A percentile compares a stretch with the other conserved stretches of the same genome.
Evolutionary conservation across 768 basidiomycete genomes (phyloP).

Genomic region (Lactifluus subvellereus): DNA sequence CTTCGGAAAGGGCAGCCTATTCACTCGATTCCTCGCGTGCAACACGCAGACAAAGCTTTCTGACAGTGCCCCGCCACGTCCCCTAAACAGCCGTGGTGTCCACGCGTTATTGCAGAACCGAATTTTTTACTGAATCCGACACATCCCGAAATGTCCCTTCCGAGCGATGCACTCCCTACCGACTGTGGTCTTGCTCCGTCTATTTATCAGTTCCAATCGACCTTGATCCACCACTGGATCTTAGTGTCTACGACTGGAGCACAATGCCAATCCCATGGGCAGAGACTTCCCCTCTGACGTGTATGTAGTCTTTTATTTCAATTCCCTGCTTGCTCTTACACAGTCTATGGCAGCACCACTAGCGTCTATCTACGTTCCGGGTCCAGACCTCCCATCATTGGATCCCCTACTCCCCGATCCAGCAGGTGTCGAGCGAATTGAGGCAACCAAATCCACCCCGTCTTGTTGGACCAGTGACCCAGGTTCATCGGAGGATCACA

Average conservation of each 20-base stretch:
- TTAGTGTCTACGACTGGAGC: background rate
- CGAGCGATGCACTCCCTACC: background rate
- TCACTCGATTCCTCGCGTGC: background rate
- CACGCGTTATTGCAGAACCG: background rate
- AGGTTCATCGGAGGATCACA: background rate
- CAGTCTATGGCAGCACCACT: background rate
- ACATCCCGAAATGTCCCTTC: background rate
- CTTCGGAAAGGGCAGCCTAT: background rate
- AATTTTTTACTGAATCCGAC: background rate
- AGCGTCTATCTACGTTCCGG: background rate
- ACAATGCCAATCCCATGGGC: background rate
- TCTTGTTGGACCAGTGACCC: background rate
- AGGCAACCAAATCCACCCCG: background rate
- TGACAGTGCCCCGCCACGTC: background rate
- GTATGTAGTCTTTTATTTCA: background rate
- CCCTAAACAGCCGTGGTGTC: background rate
- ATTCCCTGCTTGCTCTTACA: background rate
- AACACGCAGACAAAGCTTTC: background rate
- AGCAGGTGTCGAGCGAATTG: too few relatives aligned
- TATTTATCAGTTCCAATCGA: background rate
- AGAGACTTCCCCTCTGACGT: background rate
- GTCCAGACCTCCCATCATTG: background rate
- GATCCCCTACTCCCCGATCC: background rate
- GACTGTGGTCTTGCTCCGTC: background rate
- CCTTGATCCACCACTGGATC: background rate